Base-by-base conservation (phyloP, 768 basidiomycete species). In the Chalciporus piperatus region DNA sequence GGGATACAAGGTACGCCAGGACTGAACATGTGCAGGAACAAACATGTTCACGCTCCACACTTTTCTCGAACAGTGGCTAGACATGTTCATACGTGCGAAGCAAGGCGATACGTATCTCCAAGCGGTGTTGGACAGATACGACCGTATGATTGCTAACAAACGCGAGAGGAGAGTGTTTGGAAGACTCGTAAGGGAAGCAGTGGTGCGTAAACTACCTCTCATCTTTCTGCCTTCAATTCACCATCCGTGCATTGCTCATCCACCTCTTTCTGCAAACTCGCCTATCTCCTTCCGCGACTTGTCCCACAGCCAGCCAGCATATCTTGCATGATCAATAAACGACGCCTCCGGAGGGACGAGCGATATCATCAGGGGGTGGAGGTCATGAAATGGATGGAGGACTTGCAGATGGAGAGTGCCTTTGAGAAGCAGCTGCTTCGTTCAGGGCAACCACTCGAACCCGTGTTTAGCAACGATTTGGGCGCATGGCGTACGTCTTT, bases 251-350 rank as follows among this genome's bases (percentile, higher is more conserved):
- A 3, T 27, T 27, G 6, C 27, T 27, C 27, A 5, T 27, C 6
- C 27, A 27, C 6, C 17, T 45, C 32, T 6, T 23, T 19, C 41
- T 19, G 30, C 30, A n/a, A 30, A 25, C 33, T 35, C n/a, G n/a
- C n/a, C n/a, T n/a, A n/a, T n/a, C 89, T 92, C 1, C 77, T 97
- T 13, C 92, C 92, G 0, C 82, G 89, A 0, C 72, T 97, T 58
- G 82, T 78, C 37, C 91, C 89, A 1, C 92, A 96, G 55, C 94
- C 95, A 0, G 59, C 70, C 5, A 73, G 77, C n/a, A 79, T 93
- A 41, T 76, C 80, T 2, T 77, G 80, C 65, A 90, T 93, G 73
- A 89, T 95, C 30, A 64, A 70, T 38, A 68, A 71, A 14, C 72
- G 85, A 2, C 70, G 76, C 14, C 54, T 62, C 9, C 69, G 71